These are phyloP conservation scores for Pyrenochaeta sp. DNA, from an alignment of 2,329 filamentous ascomycete species.

Conservation along the genomic window DNA sequence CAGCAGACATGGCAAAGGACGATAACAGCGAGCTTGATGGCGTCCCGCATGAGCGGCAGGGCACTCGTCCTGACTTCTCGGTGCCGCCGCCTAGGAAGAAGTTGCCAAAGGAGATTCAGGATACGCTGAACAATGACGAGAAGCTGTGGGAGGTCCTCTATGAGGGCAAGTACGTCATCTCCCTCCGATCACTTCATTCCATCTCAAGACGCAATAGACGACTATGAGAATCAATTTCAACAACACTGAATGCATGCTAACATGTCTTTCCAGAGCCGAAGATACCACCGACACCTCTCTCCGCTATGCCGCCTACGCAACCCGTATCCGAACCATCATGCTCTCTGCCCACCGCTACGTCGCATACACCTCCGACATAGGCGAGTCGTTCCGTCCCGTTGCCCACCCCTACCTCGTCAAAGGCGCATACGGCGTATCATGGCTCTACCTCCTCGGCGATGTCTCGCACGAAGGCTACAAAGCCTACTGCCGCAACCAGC, in stretches of 20 bases:
- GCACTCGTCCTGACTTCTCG: conserved; percentile 57
- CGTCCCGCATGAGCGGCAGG: conserved; percentile 52
- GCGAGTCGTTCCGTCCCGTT: conserved; percentile 92
- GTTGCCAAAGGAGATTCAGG: conserved; percentile 63
- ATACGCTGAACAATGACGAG: conserved; percentile 68
- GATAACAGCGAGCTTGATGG: conserved; percentile 42
- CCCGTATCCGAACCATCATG: conserved; percentile 84
- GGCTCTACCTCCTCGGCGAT: conserved; percentile 91
- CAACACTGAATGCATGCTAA: conserved; percentile 4
- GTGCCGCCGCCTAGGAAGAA: conserved; percentile 58
- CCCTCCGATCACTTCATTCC: no score
- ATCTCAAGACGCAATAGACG: no score
- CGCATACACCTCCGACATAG: conserved; percentile 95
- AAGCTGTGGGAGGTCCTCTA: conserved; percentile 79
- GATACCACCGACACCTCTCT: conserved; percentile 85
- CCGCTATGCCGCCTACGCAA: conserved; percentile 92
- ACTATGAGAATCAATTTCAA: no score
- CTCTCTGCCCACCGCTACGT: conserved; percentile 93
- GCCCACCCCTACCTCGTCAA: conserved; percentile 85
- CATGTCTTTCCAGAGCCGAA: conserved; percentile 61
- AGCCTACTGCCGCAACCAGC: conserved; percentile 86
- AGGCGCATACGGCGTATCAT: conserved; percentile 86
- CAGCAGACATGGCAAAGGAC: conserved; percentile 48
- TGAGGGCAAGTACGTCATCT: conserved; percentile 73
- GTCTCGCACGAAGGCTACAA: conserved; percentile 95